Evolutionary conservation across 805 yeast genomes (phyloP).

Genomic region (Hyphopichia homilentoma): DNA sequence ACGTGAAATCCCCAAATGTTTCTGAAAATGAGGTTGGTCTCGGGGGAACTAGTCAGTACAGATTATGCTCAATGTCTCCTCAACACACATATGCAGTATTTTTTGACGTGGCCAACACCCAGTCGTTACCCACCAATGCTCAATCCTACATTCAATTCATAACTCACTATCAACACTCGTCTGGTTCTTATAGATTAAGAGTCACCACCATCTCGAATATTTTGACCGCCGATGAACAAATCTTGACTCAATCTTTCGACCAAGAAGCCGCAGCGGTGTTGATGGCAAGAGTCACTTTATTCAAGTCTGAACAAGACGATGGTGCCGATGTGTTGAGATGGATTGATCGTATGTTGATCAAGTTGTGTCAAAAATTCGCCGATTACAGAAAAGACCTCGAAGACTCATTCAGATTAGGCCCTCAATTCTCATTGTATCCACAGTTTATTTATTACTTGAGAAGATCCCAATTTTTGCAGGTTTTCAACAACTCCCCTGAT

Average conservation of each 20-base stretch:
- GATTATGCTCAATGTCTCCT: slow-evolving; percentile 80
- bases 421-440: slow-evolving; percentile 83
- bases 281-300: slow-evolving; percentile 87
- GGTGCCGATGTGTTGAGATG: slow-evolving; percentile 91
- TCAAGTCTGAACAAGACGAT: slow-evolving; percentile 73
- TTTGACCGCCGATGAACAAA: slow-evolving; percentile 47
- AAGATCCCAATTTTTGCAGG: slow-evolving; percentile 93
- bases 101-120: slow-evolving; percentile 65
- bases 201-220: slow-evolving; percentile 78
- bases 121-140: slow-evolving; percentile 44
- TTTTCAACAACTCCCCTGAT: slow-evolving; percentile 97
- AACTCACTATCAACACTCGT: slow-evolving; percentile 92
- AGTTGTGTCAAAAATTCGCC: slow-evolving; percentile 88
- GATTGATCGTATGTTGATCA: slow-evolving; percentile 89
- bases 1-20: slow-evolving; percentile 65
- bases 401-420: slow-evolving; percentile 74
- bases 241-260: slow-evolving; percentile 71
- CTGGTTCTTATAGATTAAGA: slow-evolving; percentile 82
- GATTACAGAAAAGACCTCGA: slow-evolving; percentile 88
- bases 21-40: slow-evolving; percentile 92
- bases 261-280: slow-evolving; percentile 98
- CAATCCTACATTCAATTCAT: slow-evolving; percentile 73
- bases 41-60: slow-evolving; percentile 90
- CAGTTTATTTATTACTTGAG: slow-evolving; percentile 95
- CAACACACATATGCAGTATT: slow-evolving; percentile 84